These are phyloP conservation scores for Lumnitzera littorea DNA, from an alignment of 345 rosid species.

Conservation along the genomic window DNA sequence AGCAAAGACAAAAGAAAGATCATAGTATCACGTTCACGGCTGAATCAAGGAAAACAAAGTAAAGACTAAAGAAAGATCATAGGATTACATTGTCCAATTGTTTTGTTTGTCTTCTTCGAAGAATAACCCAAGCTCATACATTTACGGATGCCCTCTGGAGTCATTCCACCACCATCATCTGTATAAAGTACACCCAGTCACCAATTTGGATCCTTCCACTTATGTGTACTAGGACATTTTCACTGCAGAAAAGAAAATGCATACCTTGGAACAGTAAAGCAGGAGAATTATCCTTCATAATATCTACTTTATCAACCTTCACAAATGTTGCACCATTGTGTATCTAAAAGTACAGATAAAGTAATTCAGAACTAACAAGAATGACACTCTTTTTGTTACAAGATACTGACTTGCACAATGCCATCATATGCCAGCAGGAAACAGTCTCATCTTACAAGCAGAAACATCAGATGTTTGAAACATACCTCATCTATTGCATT, in stretches of 20 bases:
- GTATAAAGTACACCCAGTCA: conserved; percentile 12
- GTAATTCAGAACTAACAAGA: not conserved
- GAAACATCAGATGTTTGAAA: not conserved
- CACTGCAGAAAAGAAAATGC: conserved; percentile 1
- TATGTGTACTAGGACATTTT: conserved; percentile 1
- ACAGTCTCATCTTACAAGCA: not conserved
- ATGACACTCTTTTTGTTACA: not conserved
- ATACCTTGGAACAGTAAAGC: conserved; percentile 77
- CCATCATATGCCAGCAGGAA: not conserved
- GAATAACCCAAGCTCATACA: conserved; percentile 99
- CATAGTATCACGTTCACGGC: not conserved
- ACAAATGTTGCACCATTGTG: conserved; percentile 81
- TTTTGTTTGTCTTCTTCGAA: conserved; percentile 76
- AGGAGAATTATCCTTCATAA: conserved; percentile 70
- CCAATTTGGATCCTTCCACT: not conserved
- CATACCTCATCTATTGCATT: conserved; percentile 96
- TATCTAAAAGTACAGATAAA: conserved; percentile 30
- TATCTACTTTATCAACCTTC: conserved; percentile 71
- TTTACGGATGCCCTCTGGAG: conserved; percentile 68
- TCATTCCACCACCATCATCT: conserved; percentile 99
- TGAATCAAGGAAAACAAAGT: not conserved
- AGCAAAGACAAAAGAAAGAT: not conserved
- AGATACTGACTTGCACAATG: not conserved
- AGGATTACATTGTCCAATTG: conserved; percentile 85
- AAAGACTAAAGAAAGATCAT: too few species aligned